phyloP scores from a whole-genome alignment of 148 eudicot species.

The Diospyros lotus region DNA sequence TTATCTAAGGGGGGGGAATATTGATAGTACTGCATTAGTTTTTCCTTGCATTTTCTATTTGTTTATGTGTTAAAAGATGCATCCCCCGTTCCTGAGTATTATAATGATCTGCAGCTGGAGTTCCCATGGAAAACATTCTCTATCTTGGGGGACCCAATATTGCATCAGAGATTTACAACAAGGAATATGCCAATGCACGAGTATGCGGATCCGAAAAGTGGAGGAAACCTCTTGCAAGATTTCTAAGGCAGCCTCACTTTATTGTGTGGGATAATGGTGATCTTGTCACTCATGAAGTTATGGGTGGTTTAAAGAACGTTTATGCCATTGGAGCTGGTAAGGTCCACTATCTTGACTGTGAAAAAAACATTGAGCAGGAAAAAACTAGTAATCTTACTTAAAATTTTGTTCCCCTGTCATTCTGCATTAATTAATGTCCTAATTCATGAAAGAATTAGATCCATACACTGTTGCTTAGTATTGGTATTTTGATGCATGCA shows the following conservation, averaged over 20 bases:
- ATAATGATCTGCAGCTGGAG: conserved; percentile 53
- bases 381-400: background rate
- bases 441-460: background rate
- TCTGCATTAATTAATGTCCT: background rate
- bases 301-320: conserved; percentile 95
- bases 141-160: conserved; percentile 98
- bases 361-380: background rate
- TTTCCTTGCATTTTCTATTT: background rate
- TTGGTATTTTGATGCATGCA: background rate
- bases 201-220: conserved; percentile 88
- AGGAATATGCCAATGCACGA: conserved; percentile 93
- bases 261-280: conserved; percentile 94
- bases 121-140: conserved; percentile 81
- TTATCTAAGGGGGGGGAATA: background rate
- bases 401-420: too few species aligned
- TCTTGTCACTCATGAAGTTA: conserved; percentile 94
- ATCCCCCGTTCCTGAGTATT: background rate
- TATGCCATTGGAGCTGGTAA: conserved; percentile 97
- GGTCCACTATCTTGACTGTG: background rate
- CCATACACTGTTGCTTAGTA: background rate
- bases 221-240: conserved; percentile 78
- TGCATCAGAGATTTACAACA: conserved; percentile 88
- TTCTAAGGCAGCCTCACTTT: conserved; percentile 88
- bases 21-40: background rate
- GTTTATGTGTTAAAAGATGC: background rate